Evolutionary conservation across 2,329 filamentous ascomycete genomes (phyloP).

Genomic region (Trichoderma lentiforme): DNA sequence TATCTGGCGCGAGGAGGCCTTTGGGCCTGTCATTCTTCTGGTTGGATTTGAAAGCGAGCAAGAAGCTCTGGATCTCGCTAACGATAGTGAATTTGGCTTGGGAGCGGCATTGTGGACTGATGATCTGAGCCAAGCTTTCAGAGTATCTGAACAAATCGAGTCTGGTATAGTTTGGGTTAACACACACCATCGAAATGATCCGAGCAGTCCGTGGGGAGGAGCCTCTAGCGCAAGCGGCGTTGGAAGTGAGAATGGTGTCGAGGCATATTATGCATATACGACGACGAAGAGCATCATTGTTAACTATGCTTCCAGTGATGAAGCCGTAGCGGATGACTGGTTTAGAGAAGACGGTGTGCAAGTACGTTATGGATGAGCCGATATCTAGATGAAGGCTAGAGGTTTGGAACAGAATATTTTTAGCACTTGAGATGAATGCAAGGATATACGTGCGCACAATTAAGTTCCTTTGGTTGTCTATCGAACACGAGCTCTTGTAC

Average conservation of each 20-base stretch:
- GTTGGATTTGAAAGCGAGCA: constrained; percentile 71
- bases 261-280: constrained; percentile 59
- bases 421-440: background rate
- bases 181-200: constrained; percentile 70
- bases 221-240: constrained; percentile 60
- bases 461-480: background rate
- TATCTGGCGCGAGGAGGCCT: constrained; percentile 78
- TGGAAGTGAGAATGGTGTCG: constrained; percentile 69
- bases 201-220: constrained; percentile 68
- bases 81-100: constrained; percentile 72
- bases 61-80: constrained; percentile 67
- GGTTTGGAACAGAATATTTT: background rate
- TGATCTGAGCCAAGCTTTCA: constrained; percentile 71
- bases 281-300: constrained; percentile 64
- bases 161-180: constrained; percentile 60
- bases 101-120: constrained; percentile 75
- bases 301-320: constrained; percentile 60
- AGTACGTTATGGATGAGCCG: constrained; percentile 40
- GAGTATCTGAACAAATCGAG: constrained; percentile 66
- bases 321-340: constrained; percentile 60
- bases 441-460: background rate
- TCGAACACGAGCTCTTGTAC: background rate
- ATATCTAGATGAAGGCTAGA: too few species aligned
- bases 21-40: constrained; percentile 75
- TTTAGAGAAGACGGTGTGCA: constrained; percentile 56